phyloP scores from a whole-genome alignment of 352 stramenopile species.

The Achlya hypogyna region DNA sequence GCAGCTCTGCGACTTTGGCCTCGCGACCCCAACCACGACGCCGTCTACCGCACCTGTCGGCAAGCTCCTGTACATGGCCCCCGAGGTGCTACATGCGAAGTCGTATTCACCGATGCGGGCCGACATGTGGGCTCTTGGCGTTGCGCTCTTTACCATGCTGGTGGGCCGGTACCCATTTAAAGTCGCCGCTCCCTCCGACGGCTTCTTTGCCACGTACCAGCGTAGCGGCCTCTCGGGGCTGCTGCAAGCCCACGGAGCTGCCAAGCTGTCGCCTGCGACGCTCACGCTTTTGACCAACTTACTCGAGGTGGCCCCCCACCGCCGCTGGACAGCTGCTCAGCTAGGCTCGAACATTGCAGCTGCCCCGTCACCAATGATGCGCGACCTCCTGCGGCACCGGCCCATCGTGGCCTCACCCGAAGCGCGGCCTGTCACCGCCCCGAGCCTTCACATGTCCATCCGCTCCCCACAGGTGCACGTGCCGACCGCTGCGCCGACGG shows the following conservation, averaged over 20 bases:
- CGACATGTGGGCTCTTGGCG: conserved; percentile 72
- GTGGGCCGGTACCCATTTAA: conserved; percentile 43
- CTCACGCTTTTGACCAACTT: conserved; percentile 65
- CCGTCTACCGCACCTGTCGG: conserved; percentile 39
- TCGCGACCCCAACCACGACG: conserved; percentile 36
- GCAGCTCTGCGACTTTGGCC: conserved; percentile 73
- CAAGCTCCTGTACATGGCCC: conserved; percentile 75
- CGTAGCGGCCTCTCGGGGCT: conserved; percentile 46
- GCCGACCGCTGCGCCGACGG: neutral
- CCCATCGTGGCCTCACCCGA: neutral
- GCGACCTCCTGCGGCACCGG: neutral
- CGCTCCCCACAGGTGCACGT: neutral
- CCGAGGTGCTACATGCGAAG: conserved; percentile 37
- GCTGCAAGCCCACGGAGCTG: conserved; percentile 69
- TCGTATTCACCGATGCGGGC: conserved; percentile 46
- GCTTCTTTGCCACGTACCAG: neutral
- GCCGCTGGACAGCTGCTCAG: neutral
- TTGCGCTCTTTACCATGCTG: conserved; percentile 73
- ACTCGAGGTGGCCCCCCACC: conserved; percentile 43
- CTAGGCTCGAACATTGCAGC: neutral
- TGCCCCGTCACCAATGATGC: neutral
- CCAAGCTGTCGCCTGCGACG: conserved; percentile 42
- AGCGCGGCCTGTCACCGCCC: no score
- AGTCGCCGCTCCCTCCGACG: conserved; percentile 61
- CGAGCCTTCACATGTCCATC: no score